Conservation (phyloP, 371 early-diverging fungal species). For the Synchytrium microbalum region DNA sequence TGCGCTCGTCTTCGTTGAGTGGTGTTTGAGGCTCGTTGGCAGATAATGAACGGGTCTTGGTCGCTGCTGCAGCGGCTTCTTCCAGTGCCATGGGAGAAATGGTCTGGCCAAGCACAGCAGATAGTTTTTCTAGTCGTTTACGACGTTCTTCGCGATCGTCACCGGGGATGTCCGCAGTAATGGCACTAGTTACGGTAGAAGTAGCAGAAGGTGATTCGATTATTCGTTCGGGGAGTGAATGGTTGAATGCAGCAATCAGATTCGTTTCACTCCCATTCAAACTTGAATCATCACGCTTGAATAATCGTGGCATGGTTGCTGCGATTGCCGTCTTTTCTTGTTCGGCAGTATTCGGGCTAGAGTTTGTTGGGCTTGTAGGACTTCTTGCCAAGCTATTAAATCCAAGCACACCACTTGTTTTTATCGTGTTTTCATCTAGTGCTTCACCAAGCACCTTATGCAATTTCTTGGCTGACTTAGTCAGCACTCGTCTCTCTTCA, state of each 20-base stretch:
- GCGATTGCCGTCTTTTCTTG: no score
- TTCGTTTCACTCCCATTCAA: no score
- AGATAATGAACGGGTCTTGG: constrained; percentile 1
- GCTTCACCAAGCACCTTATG: constrained; percentile 30
- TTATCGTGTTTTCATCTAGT: constrained; percentile 24
- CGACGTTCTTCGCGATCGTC: background rate
- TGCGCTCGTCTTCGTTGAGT: constrained; percentile 11
- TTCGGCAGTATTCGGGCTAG: no score
- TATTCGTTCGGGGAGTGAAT: no score
- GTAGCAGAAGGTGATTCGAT: constrained; percentile 6
- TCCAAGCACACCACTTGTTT: no score
- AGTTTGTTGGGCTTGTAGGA: no score
- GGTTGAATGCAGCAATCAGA: no score
- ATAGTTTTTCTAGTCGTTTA: constrained; percentile 25
- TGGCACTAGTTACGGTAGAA: background rate
- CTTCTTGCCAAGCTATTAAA: no score
- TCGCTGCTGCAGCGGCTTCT: background rate
- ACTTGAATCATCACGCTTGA: no score
- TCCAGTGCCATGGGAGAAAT: background rate
- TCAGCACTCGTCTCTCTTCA: constrained; percentile 24
- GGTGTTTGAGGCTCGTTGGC: constrained; percentile 9
- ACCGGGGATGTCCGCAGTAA: background rate
- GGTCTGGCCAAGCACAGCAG: constrained; percentile 27
- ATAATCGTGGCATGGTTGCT: no score
- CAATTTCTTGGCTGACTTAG: constrained; percentile 32